A percentile compares a stretch with the other conserved stretches of the same genome.
phyloP scores from a whole-genome alignment of 495 filamentous ascomycete genomes.

The Penicillium silybi region DNA sequence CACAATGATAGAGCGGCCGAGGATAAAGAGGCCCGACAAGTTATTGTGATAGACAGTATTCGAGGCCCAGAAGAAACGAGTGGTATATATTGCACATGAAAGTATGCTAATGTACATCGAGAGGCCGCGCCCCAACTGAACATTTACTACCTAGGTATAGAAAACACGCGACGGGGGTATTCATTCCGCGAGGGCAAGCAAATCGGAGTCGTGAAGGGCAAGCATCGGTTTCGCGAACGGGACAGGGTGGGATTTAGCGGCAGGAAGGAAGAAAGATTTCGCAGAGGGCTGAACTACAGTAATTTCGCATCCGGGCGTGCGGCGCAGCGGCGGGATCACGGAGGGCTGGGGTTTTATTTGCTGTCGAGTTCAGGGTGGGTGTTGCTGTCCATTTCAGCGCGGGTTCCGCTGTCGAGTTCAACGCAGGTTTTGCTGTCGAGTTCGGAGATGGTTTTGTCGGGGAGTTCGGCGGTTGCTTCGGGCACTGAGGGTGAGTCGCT shows the following conservation, averaged over 20 bases:
- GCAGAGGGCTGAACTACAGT: neutral
- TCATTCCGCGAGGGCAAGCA: neutral
- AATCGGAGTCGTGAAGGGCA: neutral
- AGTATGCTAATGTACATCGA: conserved; percentile 15
- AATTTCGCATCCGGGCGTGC: neutral
- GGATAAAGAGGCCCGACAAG: neutral
- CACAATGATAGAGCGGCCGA: neutral
- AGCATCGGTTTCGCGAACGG: neutral
- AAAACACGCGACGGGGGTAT: neutral
- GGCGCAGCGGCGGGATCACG: neutral
- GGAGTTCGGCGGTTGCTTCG: conserved; percentile 12
- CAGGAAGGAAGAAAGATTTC: neutral
- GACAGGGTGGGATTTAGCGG: neutral
- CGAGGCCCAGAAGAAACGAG: neutral
- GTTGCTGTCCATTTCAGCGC: neutral
- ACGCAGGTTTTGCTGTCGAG: neutral
- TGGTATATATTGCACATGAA: neutral
- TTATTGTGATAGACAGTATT: neutral
- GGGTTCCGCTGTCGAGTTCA: conserved; percentile 9
- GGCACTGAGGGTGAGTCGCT: conserved; percentile 6
- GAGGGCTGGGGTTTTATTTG: neutral
- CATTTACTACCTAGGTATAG: neutral
- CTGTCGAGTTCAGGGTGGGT: neutral
- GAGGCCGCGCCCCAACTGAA: neutral
- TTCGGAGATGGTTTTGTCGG: conserved; percentile 6